phyloP scores from a whole-genome alignment of 2,329 filamentous ascomycete genomes.

The Byssoonygena ceratinophila region DNA sequence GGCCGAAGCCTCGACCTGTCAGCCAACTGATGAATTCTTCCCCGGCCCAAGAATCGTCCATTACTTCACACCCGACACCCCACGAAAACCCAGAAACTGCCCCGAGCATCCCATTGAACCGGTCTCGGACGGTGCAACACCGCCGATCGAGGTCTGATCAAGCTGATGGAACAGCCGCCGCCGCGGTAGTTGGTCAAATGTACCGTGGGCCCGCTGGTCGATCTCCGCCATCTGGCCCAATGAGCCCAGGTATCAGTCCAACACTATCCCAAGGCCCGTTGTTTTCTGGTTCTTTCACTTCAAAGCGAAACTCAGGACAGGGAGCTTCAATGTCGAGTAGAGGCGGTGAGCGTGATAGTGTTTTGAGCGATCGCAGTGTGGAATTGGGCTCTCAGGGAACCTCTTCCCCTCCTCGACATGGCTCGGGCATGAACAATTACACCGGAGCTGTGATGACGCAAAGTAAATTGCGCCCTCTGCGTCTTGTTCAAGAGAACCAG shows the following conservation, averaged over 20 bases:
- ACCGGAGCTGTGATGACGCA: conserved; percentile 52
- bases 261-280: conserved; percentile 36
- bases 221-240: conserved; percentile 42
- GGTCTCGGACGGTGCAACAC: conserved; percentile 37
- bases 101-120: conserved; percentile 39
- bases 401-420: conserved; percentile 50
- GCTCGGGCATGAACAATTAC: conserved; percentile 57
- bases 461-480: conserved; percentile 71
- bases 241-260: conserved; percentile 44
- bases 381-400: conserved; percentile 38
- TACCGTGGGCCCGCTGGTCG: conserved; percentile 52
- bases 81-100: conserved; percentile 41
- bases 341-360: conserved; percentile 42
- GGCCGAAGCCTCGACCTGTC: conserved; percentile 34
- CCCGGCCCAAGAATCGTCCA: conserved; percentile 1
- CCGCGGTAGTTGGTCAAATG: conserved; percentile 77
- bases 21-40: conserved; percentile 31
- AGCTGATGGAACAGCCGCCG: conserved; percentile 40
- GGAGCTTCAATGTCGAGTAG: conserved; percentile 43
- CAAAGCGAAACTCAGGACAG: conserved; percentile 42
- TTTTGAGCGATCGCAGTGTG: conserved; percentile 40
- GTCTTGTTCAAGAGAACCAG: conserved; percentile 71
- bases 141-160: conserved; percentile 43
- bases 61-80: conserved; percentile 24
- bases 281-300: conserved; percentile 35